Percentiles rank a stretch among this genome's conserved stretches.
Evolutionary conservation across 2,329 filamentous ascomycete genomes (phyloP).

Genomic region (Bipolaris sorokiniana): DNA sequence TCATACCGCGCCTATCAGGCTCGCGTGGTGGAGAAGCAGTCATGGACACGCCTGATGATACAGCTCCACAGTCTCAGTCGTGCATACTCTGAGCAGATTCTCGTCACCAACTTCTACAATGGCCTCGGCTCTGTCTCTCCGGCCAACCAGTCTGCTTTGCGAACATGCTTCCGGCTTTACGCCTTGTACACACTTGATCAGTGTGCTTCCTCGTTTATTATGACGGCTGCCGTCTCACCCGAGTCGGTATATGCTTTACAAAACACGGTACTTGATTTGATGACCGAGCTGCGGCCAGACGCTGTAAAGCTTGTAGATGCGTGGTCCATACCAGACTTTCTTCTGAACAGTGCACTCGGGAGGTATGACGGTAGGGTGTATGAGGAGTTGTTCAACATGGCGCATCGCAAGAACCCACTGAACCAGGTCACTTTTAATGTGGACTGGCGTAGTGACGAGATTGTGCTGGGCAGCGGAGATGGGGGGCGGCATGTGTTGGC

Average conservation of each 20-base stretch:
- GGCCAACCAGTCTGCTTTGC: conserved; percentile 46
- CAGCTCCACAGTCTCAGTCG: conserved; percentile 51
- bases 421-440: conserved; percentile 59
- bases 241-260: conserved; percentile 52
- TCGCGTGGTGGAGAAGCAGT: conserved; percentile 53
- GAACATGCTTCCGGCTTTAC: conserved; percentile 56
- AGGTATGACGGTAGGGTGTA: conserved; percentile 61
- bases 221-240: conserved; percentile 52
- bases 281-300: conserved; percentile 57
- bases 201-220: conserved; percentile 54
- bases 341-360: conserved; percentile 60
- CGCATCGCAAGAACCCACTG: conserved; percentile 59
- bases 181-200: conserved; percentile 56
- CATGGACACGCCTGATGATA: conserved; percentile 57
- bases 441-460: conserved; percentile 57
- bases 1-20: conserved; percentile 53
- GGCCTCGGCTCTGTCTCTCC: conserved; percentile 37
- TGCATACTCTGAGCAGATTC: conserved; percentile 58
- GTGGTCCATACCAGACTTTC: conserved; percentile 60
- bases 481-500: conserved; percentile 36
- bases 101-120: conserved; percentile 56
- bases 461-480: conserved; percentile 55
- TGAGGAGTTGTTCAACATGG: conserved; percentile 59
- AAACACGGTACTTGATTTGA: conserved; percentile 53
- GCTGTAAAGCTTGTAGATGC: conserved; percentile 60